Conservation (phyloP, 805 yeast species). For the Cyberlindnera xylosilytica region DNA sequence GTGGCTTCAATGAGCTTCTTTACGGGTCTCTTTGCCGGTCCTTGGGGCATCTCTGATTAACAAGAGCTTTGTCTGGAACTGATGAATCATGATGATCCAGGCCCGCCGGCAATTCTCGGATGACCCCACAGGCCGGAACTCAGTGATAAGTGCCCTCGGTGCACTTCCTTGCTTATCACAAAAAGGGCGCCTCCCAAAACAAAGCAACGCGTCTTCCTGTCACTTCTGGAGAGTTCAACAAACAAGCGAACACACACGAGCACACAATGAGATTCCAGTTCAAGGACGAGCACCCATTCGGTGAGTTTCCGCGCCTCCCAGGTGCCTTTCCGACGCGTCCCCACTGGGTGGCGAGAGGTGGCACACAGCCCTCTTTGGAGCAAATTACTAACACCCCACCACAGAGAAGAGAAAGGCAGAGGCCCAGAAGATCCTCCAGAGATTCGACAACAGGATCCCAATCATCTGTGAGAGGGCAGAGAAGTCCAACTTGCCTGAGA, state of each 20-base stretch:
- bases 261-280: constrained; percentile 79
- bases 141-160: too few relatives aligned
- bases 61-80: neutral
- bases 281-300: constrained; percentile 94
- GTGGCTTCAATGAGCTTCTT: constrained; percentile 10
- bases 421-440: constrained; percentile 83
- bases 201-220: neutral
- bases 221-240: neutral
- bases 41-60: neutral
- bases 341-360: too few relatives aligned
- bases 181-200: constrained; percentile 9
- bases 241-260: neutral
- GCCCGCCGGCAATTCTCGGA: too few relatives aligned
- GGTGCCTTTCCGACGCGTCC: neutral
- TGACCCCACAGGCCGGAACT: neutral
- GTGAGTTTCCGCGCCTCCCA: constrained; percentile 38
- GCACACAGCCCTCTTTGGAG: neutral
- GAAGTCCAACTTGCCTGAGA: constrained; percentile 91
- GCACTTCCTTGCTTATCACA: constrained; percentile 6
- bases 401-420: constrained; percentile 91
- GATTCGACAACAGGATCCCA: constrained; percentile 90
- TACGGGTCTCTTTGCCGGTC: constrained; percentile 6
- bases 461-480: constrained; percentile 96
- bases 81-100: too few relatives aligned
- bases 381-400: constrained; percentile 4